These are phyloP conservation scores for Malus hybrid DNA, from an alignment of 331 rosid genomes.

Conservation along the genomic window DNA sequence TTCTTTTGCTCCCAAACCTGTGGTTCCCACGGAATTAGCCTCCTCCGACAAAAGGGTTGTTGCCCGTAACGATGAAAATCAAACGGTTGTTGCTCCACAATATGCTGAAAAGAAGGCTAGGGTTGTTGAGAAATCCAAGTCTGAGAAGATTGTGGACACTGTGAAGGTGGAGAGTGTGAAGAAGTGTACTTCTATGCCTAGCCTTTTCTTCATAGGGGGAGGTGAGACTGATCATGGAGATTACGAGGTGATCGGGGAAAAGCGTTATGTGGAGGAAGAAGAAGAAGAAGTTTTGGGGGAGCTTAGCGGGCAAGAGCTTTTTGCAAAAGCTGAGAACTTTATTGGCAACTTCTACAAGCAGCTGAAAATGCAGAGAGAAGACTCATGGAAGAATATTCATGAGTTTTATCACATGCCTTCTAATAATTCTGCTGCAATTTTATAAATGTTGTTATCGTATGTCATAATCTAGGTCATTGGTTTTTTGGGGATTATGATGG, in stretches of 20 bases:
- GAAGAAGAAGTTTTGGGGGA: conserved; percentile 27
- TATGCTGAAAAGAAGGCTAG: conserved; percentile 10
- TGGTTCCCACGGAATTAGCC: background rate
- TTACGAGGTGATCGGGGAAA: conserved; percentile 3
- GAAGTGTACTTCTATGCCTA: conserved; percentile 53
- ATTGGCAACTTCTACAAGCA: conserved; percentile 74
- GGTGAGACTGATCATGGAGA: conserved; percentile 32
- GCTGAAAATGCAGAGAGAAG: conserved; percentile 76
- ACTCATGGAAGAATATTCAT: conserved; percentile 43
- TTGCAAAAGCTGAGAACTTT: conserved; percentile 65
- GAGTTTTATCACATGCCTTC: conserved; percentile 37
- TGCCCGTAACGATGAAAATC: background rate
- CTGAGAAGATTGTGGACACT: conserved; percentile 25
- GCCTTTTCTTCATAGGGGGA: conserved; percentile 55
- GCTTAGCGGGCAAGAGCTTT: conserved; percentile 53
- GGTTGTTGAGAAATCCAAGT: conserved; percentile 21
- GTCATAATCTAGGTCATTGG: background rate
- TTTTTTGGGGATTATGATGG: conserved; percentile 3
- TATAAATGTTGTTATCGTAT: background rate
- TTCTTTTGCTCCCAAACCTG: background rate
- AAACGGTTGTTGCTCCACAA: background rate
- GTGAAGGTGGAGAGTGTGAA: conserved; percentile 22
- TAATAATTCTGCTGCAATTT: background rate
- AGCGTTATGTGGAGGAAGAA: conserved; percentile 26
- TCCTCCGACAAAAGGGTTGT: background rate